These are phyloP conservation scores for Balansia obtecta DNA, from an alignment of 2,329 filamentous ascomycete genomes.

Conservation along the genomic window DNA sequence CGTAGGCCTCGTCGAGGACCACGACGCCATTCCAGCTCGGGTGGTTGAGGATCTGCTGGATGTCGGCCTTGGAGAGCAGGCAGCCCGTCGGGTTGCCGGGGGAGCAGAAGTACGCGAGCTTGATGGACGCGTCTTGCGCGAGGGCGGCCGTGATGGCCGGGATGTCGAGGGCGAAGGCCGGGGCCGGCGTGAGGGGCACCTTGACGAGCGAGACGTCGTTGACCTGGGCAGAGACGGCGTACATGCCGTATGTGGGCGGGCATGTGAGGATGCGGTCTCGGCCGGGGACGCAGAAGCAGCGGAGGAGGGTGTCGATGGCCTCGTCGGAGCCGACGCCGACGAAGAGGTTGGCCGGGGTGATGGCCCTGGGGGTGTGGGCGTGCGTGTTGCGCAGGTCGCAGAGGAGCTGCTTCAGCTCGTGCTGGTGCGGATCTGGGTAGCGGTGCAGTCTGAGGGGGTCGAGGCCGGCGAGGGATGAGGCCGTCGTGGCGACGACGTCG, in stretches of 20 bases:
- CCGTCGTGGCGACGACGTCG: constrained; percentile 27
- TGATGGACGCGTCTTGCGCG: constrained; percentile 50
- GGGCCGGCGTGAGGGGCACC: constrained; percentile 64
- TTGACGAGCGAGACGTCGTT: constrained; percentile 83
- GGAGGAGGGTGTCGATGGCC: constrained; percentile 85
- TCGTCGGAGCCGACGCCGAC: constrained; percentile 95
- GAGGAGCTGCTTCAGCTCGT: constrained; percentile 71
- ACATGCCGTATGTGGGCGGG: constrained; percentile 98
- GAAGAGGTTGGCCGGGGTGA: constrained; percentile 77
- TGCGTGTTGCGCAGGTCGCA: constrained; percentile 82
- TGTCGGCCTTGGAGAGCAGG: constrained; percentile 61
- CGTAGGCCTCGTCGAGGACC: constrained; percentile 86
- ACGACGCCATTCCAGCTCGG: constrained; percentile 92
- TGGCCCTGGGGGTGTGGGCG: constrained; percentile 58
- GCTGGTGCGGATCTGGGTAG: constrained; percentile 94
- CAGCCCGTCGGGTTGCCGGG: constrained; percentile 89
- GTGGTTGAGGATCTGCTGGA: constrained; percentile 66
- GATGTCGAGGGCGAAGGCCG: constrained; percentile 63
- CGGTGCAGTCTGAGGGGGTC: constrained; percentile 78
- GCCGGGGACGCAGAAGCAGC: constrained; percentile 83
- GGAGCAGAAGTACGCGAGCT: constrained; percentile 85
- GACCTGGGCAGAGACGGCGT: constrained; percentile 82
- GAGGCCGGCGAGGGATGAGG: constrained; percentile 29
- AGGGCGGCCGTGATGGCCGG: constrained; percentile 55
- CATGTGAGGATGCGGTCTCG: constrained; percentile 86